Base-by-base conservation (phyloP, 2,329 filamentous ascomycete genomes). In the Cercospora sp. region DNA sequence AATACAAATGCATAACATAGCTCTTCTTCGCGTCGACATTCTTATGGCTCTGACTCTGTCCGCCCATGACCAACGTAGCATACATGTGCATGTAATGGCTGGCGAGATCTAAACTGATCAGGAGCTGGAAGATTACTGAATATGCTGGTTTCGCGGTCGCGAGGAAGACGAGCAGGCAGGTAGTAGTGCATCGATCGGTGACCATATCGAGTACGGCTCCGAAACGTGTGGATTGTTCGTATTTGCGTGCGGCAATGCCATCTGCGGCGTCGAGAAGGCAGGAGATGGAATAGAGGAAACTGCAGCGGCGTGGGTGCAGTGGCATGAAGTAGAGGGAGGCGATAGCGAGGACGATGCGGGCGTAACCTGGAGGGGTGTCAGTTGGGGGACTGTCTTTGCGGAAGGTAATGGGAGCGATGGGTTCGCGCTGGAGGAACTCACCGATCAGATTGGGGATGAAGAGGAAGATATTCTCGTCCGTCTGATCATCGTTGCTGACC, bases 51-150 rank as follows among this genome's bases (percentile, higher is more conserved):
- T 87, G 84, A 18, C 89, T 87, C 64, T 88, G 86, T 63, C 92
- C 93, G 64, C 91, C 93, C 88, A 97, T 95, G 72, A 90, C 90
- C 76, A 97, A 84, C 0, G 93, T 97, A 12, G 94, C 92, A 79
- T 97, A 98, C 95, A 99, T 99, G 83, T 99, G 95, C 85, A 98
- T 94, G 79, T 98, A 99, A 81, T 99, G 95, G 79, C 93, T 97
- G 30, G 95, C 91, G 72, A 99, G 86, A 81, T 99, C 95, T 75
- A 99, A 83, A 65, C 91, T 91, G 80, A 99, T 97, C 77, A 99
- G 83, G 55, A 90, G 88, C 84, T 99, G 95, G 86, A 99, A 99
- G 68, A 98, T 78, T 74, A 98, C 93, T 72, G 92, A 90, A 90
- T 93, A 98, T 66, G 94, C 88, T 4, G 95, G 95, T 82, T 97